Percentiles rank a stretch among this genome's conserved stretches.
These are phyloP conservation scores for Mycena citricolor DNA, from an alignment of 1,284 basidiomycete species.

Conservation along the genomic window DNA sequence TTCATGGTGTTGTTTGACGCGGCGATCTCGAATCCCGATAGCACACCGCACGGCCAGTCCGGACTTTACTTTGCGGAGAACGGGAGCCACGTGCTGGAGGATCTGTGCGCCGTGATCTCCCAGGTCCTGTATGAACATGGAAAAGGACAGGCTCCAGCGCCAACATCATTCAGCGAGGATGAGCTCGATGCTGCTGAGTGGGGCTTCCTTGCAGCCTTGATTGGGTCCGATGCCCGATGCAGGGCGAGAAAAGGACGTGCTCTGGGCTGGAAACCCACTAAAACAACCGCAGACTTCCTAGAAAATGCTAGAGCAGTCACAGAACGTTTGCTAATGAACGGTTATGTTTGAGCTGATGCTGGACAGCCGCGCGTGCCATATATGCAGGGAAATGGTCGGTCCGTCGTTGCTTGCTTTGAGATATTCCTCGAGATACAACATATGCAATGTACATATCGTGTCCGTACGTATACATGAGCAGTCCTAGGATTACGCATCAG, in stretches of 20 bases:
- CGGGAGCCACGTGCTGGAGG: constrained; percentile 31
- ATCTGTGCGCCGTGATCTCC: constrained; percentile 31
- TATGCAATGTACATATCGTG: no score
- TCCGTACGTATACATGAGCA: no score
- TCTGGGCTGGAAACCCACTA: constrained; percentile 23
- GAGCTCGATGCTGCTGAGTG: constrained; percentile 20
- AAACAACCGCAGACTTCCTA: constrained; percentile 16
- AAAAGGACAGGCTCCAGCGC: constrained; percentile 20
- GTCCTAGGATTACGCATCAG: no score
- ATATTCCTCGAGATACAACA: no score
- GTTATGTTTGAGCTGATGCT: not conserved
- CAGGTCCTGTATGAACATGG: constrained; percentile 29
- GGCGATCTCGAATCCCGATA: not conserved
- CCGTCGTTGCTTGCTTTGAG: no score
- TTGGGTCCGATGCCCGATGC: constrained; percentile 19
- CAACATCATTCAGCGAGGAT: constrained; percentile 29
- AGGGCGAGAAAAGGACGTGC: constrained; percentile 11
- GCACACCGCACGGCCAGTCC: constrained; percentile 30
- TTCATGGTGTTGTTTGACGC: constrained; percentile 21
- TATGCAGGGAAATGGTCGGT: no score
- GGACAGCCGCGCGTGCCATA: no score
- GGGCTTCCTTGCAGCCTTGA: not conserved
- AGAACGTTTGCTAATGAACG: constrained; percentile 1
- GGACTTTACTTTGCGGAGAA: constrained; percentile 38
- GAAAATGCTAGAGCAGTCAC: constrained; percentile 10